These are phyloP conservation scores for Hypholoma sublateritium DNA, from an alignment of 768 basidiomycete species.

Conservation along the genomic window DNA sequence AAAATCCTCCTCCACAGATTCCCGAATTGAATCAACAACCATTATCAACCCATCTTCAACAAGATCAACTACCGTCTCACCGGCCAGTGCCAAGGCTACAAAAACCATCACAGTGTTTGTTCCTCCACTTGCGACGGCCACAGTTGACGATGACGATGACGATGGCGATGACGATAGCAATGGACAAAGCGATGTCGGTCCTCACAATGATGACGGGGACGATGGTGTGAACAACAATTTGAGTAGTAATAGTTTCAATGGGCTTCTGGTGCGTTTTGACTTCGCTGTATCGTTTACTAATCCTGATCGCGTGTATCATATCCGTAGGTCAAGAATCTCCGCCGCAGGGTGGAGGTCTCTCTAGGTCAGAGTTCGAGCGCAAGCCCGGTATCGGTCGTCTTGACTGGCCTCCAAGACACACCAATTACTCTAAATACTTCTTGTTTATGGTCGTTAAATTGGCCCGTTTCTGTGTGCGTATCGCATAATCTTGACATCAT, in stretches of 20 bases:
- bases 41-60: slow-evolving; percentile 1
- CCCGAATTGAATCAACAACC: background rate
- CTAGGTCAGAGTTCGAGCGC: slow-evolving; percentile 2
- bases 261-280: background rate
- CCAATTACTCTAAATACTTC: slow-evolving; percentile 37
- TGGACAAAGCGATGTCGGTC: background rate
- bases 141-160: slow-evolving; percentile 11
- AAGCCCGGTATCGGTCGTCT: slow-evolving; percentile 11
- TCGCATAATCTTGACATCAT: background rate
- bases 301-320: background rate
- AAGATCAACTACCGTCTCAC: background rate
- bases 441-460: slow-evolving; percentile 66
- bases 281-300: background rate
- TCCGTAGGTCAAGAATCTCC: slow-evolving; percentile 1
- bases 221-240: background rate
- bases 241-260: background rate
- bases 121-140: slow-evolving; percentile 9
- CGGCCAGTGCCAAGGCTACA: slow-evolving; percentile 9
- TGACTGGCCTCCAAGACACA: slow-evolving; percentile 19
- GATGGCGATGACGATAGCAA: slow-evolving; percentile 14
- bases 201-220: too few species aligned
- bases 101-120: slow-evolving; percentile 28
- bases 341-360: slow-evolving; percentile 18
- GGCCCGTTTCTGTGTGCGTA: slow-evolving; percentile 68
- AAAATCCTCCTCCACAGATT: slow-evolving; percentile 9